phyloP scores from a whole-genome alignment of 2,329 filamentous ascomycete genomes.

The Coleophoma crateriformis region DNA sequence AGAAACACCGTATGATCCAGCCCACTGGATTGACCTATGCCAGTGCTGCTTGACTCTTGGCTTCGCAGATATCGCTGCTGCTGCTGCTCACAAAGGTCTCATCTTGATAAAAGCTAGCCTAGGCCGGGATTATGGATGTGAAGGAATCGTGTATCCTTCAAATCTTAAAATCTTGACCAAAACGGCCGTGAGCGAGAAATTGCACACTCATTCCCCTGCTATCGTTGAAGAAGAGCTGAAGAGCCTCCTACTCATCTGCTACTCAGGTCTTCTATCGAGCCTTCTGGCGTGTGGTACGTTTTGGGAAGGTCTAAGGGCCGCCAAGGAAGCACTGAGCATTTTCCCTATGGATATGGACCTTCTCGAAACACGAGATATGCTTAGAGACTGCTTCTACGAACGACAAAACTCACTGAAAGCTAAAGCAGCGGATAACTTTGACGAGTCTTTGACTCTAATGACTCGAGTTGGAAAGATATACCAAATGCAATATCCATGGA shows the following conservation, averaged over 20 bases:
- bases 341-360: constrained; percentile 14
- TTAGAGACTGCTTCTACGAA: constrained; percentile 5
- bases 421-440: neutral
- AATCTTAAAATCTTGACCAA: constrained; percentile 4
- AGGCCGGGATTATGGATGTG: neutral
- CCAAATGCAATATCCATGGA: constrained; percentile 21
- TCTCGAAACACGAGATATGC: neutral
- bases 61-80: constrained; percentile 15
- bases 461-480: constrained; percentile 13
- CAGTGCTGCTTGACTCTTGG: constrained; percentile 11
- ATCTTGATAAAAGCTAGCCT: constrained; percentile 15
- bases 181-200: neutral
- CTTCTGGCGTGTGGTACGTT: constrained; percentile 13
- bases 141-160: neutral
- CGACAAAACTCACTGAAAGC: constrained; percentile 1
- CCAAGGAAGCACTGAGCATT: constrained; percentile 9
- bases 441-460: neutral
- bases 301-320: constrained; percentile 16
- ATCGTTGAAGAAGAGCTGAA: constrained; percentile 13
- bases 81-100: constrained; percentile 12
- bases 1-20: constrained; percentile 13
- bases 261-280: constrained; percentile 11
- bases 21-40: constrained; percentile 8
- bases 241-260: constrained; percentile 3
- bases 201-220: neutral